Conservation (phyloP, 495 filamentous ascomycete genomes). For the Glutinoglossum americanum region DNA sequence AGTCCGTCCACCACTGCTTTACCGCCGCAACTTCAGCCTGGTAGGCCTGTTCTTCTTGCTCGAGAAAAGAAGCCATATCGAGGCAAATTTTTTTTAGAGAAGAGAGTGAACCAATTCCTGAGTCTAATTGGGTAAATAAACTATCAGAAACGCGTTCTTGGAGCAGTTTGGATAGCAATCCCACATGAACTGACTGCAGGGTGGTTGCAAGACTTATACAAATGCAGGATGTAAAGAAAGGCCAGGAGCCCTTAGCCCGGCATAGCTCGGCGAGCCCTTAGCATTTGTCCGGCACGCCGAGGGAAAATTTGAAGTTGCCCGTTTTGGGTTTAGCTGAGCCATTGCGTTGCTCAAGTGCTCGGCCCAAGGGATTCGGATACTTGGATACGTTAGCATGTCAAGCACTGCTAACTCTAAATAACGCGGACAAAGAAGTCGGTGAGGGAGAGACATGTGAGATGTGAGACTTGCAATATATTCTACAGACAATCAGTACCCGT, state of each 20-base stretch:
- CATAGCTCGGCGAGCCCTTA: background rate
- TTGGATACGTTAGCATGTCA: background rate
- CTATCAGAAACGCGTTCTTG: background rate
- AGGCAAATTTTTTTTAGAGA: background rate
- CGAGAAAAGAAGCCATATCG: slow-evolving; percentile 26
- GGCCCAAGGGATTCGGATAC: background rate
- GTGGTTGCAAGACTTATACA: background rate
- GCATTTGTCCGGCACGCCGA: background rate
- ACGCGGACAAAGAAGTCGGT: too few relatives aligned
- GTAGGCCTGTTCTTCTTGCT: slow-evolving; percentile 61
- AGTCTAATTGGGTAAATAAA: background rate
- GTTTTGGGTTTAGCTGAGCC: background rate
- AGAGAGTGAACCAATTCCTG: background rate
- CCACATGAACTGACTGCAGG: background rate
- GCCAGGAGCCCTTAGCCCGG: background rate
- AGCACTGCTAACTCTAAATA: too few relatives aligned
- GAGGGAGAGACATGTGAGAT: too few relatives aligned
- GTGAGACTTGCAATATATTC: too few relatives aligned
- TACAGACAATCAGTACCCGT: too few relatives aligned
- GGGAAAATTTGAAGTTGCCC: background rate
- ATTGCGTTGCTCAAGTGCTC: background rate
- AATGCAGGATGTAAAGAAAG: background rate
- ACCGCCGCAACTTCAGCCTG: slow-evolving; percentile 64
- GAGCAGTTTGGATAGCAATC: background rate
- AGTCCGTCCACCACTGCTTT: slow-evolving; percentile 83